A percentile compares a stretch with the other conserved stretches of the same genome.
These are phyloP conservation scores for Thuja plicata DNA, from an alignment of 83 land plant species.

Conservation along the genomic window DNA sequence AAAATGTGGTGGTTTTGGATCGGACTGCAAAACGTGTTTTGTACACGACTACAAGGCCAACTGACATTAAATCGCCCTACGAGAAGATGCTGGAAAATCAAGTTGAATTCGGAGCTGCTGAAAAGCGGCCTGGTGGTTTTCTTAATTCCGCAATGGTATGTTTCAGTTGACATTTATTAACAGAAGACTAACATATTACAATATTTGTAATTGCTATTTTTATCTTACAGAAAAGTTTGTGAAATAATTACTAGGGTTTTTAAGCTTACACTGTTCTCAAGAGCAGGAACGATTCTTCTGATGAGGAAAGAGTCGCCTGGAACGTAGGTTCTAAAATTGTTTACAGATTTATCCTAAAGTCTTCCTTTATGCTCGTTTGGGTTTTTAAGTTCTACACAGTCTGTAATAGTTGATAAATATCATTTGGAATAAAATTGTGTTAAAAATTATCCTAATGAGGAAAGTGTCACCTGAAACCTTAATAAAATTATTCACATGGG, in stretches of 20 bases:
- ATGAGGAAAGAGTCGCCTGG: too few species aligned
- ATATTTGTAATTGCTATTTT: neutral
- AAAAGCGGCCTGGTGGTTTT: slow-evolving; percentile 89
- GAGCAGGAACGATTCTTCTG: too few species aligned
- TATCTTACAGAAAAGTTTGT: neutral
- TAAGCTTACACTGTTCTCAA: too few species aligned
- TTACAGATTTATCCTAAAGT: too few species aligned
- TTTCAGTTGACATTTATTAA: neutral
- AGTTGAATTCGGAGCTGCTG: slow-evolving; percentile 98
- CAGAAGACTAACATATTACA: neutral
- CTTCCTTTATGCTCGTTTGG: neutral
- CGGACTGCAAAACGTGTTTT: slow-evolving; percentile 55
- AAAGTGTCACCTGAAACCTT: neutral
- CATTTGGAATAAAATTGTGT: neutral
- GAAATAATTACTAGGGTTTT: neutral
- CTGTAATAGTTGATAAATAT: neutral
- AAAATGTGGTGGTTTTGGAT: slow-evolving; percentile 22
- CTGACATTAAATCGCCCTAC: slow-evolving; percentile 88
- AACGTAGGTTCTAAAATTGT: too few species aligned
- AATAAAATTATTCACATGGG: neutral
- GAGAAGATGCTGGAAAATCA: slow-evolving; percentile 93
- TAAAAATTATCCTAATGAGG: neutral
- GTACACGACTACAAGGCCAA: slow-evolving; percentile 83
- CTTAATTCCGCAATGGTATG: slow-evolving; percentile 83
- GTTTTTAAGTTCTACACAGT: neutral